A percentile compares a stretch with the other conserved stretches of the same genome.
These are phyloP conservation scores for Phytophthora tubulina DNA, from an alignment of 352 stramenopile species.

Conservation along the genomic window DNA sequence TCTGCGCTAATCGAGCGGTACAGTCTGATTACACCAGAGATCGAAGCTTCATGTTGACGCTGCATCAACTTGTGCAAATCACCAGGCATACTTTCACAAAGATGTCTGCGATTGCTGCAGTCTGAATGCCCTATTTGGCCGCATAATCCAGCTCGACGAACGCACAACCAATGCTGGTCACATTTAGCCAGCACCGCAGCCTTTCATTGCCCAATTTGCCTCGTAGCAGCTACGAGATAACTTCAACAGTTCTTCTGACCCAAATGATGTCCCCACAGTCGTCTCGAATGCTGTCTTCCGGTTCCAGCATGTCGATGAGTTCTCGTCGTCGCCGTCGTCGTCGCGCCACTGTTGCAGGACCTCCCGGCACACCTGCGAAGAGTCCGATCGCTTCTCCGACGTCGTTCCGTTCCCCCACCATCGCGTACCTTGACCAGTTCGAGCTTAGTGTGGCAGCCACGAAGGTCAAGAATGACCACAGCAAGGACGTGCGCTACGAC, in stretches of 20 bases:
- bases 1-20: slow-evolving; percentile 23
- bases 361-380: slow-evolving; percentile 22
- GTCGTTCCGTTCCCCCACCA: slow-evolving; percentile 26
- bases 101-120: slow-evolving; percentile 20
- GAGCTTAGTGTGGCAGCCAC: slow-evolving; percentile 38
- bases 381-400: slow-evolving; percentile 27
- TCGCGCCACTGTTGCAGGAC: slow-evolving; percentile 19
- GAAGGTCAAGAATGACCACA: slow-evolving; percentile 26
- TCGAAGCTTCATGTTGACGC: slow-evolving; percentile 12
- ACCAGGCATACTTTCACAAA: slow-evolving; percentile 10
- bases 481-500: slow-evolving; percentile 60
- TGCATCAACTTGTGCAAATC: slow-evolving; percentile 25
- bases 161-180: slow-evolving; percentile 12
- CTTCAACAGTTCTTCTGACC: not conserved
- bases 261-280: slow-evolving; percentile 14
- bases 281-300: slow-evolving; percentile 26
- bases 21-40: slow-evolving; percentile 26
- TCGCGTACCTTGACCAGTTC: slow-evolving; percentile 48
- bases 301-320: slow-evolving; percentile 32
- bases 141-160: slow-evolving; percentile 38
- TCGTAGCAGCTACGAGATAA: slow-evolving; percentile 14
- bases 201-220: slow-evolving; percentile 33
- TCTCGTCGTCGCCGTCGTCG: slow-evolving; percentile 36
- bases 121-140: not conserved
- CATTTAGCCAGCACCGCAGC: slow-evolving; percentile 12